Evolutionary conservation across 2,329 filamentous ascomycete species (phyloP).

Genomic region (Monosporascus sp.): DNA sequence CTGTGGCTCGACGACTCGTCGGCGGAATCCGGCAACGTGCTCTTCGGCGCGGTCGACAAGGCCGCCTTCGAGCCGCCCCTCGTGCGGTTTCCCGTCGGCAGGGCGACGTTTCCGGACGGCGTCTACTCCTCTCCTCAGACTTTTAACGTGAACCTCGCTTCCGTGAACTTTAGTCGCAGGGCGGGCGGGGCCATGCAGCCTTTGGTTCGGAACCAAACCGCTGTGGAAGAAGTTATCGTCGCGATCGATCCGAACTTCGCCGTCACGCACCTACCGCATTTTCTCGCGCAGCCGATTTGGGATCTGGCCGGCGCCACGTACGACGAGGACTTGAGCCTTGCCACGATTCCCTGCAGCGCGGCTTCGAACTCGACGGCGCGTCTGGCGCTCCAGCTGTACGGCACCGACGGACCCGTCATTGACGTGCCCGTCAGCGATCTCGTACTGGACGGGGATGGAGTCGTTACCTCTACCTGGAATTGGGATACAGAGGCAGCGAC

Average conservation of each 20-base stretch:
- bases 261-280: constrained; percentile 10
- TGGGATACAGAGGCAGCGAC: neutral
- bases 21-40: constrained; percentile 20
- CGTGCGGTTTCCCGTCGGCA: constrained; percentile 9
- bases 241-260: constrained; percentile 4
- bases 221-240: constrained; percentile 1
- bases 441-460: constrained; percentile 13
- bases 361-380: constrained; percentile 11
- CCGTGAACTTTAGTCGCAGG: constrained; percentile 3
- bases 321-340: constrained; percentile 2
- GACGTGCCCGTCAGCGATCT: constrained; percentile 22
- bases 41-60: constrained; percentile 27
- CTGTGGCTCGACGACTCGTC: constrained; percentile 26
- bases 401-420: constrained; percentile 20
- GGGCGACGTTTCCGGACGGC: neutral
- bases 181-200: neutral
- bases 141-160: constrained; percentile 1
- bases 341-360: constrained; percentile 21
- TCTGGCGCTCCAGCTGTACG: constrained; percentile 22
- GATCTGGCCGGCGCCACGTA: constrained; percentile 20
- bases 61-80: constrained; percentile 20
- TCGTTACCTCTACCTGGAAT: neutral
- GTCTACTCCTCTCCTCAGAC: neutral
- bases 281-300: constrained; percentile 21
- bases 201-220: constrained; percentile 5